phyloP scores from a whole-genome alignment of 148 eudicot genomes.

The Gaultheria prostrata region DNA sequence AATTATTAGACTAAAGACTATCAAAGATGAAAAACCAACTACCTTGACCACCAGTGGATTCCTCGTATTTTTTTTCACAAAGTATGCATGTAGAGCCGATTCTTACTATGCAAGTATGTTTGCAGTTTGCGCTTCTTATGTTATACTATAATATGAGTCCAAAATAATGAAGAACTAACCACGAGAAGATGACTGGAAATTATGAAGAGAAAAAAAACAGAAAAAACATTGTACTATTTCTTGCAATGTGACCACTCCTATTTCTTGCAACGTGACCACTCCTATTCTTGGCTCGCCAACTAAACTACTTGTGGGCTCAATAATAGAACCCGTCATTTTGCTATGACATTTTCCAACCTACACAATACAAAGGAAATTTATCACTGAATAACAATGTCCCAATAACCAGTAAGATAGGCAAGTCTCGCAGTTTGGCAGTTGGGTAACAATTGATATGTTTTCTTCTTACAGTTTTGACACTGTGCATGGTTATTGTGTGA shows the following conservation, averaged over 20 bases:
- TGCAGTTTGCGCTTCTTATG: neutral
- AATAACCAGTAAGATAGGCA: neutral
- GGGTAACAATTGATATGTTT: neutral
- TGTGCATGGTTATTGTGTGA: neutral
- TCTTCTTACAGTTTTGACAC: neutral
- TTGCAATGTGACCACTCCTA: neutral
- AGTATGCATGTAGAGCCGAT: neutral
- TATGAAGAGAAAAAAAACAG: neutral
- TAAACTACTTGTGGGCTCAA: neutral
- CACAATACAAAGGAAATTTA: neutral
- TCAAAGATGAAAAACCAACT: neutral
- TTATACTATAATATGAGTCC: neutral
- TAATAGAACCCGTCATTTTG: neutral
- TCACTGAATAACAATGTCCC: neutral
- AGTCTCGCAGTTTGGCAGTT: neutral
- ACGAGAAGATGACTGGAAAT: neutral
- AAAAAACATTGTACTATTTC: neutral
- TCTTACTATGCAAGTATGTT: neutral
- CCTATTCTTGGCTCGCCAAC: neutral
- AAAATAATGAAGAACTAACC: conserved; percentile 11
- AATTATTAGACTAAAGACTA: too few relatives aligned
- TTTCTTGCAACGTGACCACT: neutral
- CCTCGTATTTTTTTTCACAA: neutral
- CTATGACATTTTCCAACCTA: neutral
- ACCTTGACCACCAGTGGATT: neutral